Evolutionary conservation across 202 grass and related monocot species (phyloP).

Genomic region (Miscanthus sacchariflorus): DNA sequence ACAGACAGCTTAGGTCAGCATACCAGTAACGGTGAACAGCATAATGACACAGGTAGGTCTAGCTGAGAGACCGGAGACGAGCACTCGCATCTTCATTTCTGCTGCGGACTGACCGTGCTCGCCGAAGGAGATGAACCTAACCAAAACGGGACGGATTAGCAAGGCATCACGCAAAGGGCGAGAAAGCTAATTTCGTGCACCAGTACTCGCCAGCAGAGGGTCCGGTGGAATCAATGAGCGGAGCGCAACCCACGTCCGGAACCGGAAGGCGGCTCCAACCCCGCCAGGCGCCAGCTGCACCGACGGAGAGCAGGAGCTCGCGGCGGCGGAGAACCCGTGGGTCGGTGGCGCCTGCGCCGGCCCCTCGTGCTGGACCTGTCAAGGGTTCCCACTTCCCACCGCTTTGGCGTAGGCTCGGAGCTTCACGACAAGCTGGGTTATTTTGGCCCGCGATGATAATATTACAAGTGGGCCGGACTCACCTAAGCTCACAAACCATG

Average conservation of each 20-base stretch:
- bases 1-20: background rate
- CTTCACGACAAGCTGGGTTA: background rate
- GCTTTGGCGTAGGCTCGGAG: no score
- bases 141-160: background rate
- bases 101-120: background rate
- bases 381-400: no score
- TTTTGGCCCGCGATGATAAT: background rate
- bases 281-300: background rate
- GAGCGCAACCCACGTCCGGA: background rate
- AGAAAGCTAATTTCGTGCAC: no score
- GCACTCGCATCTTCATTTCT: conserved; percentile 42
- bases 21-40: background rate
- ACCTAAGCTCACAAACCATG: background rate
- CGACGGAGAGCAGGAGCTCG: background rate
- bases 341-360: no score
- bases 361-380: no score
- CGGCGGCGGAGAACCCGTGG: background rate
- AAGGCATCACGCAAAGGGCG: background rate
- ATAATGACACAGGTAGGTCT: background rate
- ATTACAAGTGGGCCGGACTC: background rate
- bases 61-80: background rate
- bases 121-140: background rate
- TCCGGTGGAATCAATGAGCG: background rate
- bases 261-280: background rate
- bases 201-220: no score